phyloP scores from a whole-genome alignment of 176 grass and related monocot species.

The Dactylis glomerata region DNA sequence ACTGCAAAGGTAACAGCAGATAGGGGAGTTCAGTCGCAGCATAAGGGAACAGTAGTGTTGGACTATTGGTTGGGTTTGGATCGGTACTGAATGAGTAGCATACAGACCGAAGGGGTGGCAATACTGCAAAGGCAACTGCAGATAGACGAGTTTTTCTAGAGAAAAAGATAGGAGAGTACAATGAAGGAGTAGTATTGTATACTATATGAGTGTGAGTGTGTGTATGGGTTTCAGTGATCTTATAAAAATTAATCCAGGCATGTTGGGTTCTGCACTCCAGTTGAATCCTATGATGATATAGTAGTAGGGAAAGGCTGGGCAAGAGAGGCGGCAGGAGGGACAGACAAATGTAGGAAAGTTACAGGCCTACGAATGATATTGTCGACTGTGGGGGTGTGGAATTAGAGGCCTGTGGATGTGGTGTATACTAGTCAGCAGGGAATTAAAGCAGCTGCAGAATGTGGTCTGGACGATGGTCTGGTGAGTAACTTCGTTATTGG shows the following conservation, averaged over 20 bases:
- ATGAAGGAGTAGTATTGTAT: background rate
- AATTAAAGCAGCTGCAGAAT: conserved; percentile 46
- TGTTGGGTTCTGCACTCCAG: conserved; percentile 24
- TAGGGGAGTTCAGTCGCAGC: conserved; percentile 9
- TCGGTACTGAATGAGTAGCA: conserved; percentile 34
- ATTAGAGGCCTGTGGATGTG: conserved; percentile 50
- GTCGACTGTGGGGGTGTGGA: conserved; percentile 72
- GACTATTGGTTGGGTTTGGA: conserved; percentile 23
- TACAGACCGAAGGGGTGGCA: conserved; percentile 31
- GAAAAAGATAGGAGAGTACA: background rate
- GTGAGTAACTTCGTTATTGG: background rate
- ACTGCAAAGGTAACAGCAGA: conserved; percentile 10
- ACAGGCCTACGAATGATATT: conserved; percentile 73
- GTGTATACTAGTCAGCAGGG: conserved; percentile 55
- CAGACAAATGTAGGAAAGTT: conserved; percentile 57
- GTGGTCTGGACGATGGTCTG: background rate
- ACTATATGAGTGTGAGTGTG: background rate
- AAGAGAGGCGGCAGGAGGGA: conserved; percentile 22
- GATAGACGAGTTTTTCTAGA: background rate
- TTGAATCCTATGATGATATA: conserved; percentile 16
- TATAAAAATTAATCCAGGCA: conserved; percentile 47
- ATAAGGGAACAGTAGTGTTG: conserved; percentile 23
- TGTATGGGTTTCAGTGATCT: conserved; percentile 75
- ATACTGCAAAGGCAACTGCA: background rate
- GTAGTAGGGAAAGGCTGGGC: conserved; percentile 48